Conservation (phyloP, 2,329 filamentous ascomycete genomes). For the Tympanopsis confertula region DNA sequence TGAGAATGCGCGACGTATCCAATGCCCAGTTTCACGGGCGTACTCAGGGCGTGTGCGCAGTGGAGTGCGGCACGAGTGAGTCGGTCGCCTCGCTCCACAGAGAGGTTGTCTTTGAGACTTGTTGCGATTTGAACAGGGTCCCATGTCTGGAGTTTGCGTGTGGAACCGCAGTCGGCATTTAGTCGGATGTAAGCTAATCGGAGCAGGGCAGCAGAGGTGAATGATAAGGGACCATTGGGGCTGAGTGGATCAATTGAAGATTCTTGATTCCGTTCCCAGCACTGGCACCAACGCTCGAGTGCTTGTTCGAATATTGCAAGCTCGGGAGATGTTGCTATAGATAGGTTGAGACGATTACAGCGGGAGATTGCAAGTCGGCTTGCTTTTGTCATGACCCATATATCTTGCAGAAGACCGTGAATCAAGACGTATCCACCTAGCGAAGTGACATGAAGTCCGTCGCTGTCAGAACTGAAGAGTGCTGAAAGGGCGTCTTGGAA, state of each 20-base stretch:
- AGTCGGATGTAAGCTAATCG: constrained; percentile 19
- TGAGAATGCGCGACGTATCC: constrained; percentile 30
- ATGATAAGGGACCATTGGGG: constrained; percentile 1
- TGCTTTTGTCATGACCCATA: background rate
- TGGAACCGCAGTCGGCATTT: constrained; percentile 17
- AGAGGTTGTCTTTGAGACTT: constrained; percentile 11
- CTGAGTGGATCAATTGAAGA: constrained; percentile 1
- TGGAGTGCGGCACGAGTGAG: constrained; percentile 25
- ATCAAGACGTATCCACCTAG: constrained; percentile 2
- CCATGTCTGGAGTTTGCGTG: constrained; percentile 16
- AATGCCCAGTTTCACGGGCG: constrained; percentile 30
- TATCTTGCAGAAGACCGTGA: constrained; percentile 2
- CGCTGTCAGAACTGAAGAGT: background rate
- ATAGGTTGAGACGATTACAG: background rate
- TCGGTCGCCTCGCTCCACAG: constrained; percentile 25
- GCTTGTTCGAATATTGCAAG: background rate
- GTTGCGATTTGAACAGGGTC: constrained; percentile 14
- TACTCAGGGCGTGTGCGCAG: constrained; percentile 31
- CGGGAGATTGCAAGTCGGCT: background rate
- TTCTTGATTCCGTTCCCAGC: constrained; percentile 1
- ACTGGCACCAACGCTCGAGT: background rate
- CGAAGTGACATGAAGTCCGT: background rate
- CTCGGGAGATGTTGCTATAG: background rate
- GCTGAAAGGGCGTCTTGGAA: constrained; percentile 1
- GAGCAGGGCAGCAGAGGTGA: constrained; percentile 18